These are phyloP conservation scores for Leishmania mexicana DNA, from an alignment of 208 protist genomes.

Conservation along the genomic window DNA sequence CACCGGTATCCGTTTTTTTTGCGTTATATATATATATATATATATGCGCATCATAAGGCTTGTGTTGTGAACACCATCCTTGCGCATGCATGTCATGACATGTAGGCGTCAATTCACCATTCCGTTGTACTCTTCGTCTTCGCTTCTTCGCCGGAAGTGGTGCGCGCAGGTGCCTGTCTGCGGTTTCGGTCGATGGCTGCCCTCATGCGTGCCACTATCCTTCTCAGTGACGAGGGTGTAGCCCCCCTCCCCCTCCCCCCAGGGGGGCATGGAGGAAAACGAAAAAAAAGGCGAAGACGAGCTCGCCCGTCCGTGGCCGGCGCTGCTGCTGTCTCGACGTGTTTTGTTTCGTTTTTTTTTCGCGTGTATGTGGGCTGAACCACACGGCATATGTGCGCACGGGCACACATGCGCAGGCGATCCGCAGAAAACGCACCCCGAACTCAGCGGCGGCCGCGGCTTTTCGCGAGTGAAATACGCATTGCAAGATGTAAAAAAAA, in stretches of 20 bases:
- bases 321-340: not conserved
- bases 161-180: not conserved
- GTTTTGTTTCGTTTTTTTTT: no score
- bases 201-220: not conserved
- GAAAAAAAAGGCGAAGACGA: not conserved
- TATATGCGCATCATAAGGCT: not conserved
- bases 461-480: not conserved
- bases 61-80: not conserved
- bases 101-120: not conserved
- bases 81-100: not conserved
- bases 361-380: not conserved
- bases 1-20: not conserved
- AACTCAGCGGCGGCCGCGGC: not conserved
- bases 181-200: not conserved
- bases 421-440: not conserved
- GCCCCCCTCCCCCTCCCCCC: no score
- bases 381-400: not conserved
- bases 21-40: not conserved
- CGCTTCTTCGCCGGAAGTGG: not conserved
- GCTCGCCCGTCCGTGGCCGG: not conserved
- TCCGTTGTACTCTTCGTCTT: not conserved
- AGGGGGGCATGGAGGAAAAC: not conserved
- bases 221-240: not conserved
- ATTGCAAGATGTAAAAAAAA: not conserved
- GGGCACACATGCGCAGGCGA: not conserved